phyloP scores from a whole-genome alignment of 2,329 filamentous ascomycete species.

The Sporothrix phasma region DNA sequence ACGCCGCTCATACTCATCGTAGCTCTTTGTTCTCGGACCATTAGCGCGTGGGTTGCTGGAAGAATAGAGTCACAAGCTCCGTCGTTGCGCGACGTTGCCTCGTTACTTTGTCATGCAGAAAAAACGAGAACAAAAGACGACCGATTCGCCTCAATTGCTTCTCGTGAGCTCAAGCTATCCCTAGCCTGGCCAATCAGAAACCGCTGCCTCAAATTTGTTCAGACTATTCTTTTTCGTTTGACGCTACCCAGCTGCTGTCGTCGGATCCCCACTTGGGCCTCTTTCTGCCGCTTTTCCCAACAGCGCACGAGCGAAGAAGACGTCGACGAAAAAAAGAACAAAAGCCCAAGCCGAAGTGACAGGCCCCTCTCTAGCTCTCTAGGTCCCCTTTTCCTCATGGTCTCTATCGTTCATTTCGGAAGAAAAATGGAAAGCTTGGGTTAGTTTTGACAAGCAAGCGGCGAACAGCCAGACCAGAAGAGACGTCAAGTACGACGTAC shows the following conservation, averaged over 20 bases:
- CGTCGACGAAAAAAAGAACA: neutral
- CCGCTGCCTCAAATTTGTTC: neutral
- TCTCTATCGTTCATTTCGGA: neutral
- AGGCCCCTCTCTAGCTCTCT: neutral
- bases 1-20: neutral
- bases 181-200: neutral
- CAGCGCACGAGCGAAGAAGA: neutral
- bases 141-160: neutral
- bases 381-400: neutral
- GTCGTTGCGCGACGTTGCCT: too few species aligned
- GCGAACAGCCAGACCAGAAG: too few species aligned
- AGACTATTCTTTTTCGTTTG: neutral
- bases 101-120: too few species aligned
- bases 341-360: neutral
- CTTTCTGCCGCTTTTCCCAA: slow-evolving; percentile 1
- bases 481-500: neutral
- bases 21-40: neutral
- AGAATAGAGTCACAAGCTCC: neutral
- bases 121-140: neutral
- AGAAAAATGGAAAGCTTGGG: neutral
- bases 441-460: too few species aligned
- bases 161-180: neutral
- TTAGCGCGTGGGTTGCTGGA: too few species aligned
- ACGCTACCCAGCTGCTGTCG: neutral
- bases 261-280: slow-evolving; percentile 3